These are phyloP conservation scores for Elongisporangium anandrum DNA, from an alignment of 352 stramenopile genomes.

Conservation along the genomic window DNA sequence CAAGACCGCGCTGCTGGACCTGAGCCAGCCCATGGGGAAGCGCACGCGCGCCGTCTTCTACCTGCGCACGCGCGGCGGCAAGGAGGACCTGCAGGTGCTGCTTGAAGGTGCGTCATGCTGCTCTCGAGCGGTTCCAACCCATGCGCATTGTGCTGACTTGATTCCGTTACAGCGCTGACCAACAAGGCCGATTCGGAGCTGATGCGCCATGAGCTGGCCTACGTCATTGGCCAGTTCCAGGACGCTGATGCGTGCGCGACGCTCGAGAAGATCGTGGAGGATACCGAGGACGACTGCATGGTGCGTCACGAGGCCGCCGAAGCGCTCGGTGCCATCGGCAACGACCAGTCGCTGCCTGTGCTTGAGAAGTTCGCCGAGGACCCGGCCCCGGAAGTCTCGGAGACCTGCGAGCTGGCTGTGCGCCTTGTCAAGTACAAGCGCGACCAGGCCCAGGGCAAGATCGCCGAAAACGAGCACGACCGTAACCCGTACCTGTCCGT, in stretches of 20 bases:
- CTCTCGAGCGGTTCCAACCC: not conserved
- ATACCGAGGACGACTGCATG: conserved; percentile 89
- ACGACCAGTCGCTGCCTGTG: conserved; percentile 62
- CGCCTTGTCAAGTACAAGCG: conserved; percentile 91
- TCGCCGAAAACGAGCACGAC: conserved; percentile 63
- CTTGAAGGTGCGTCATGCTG: conserved; percentile 23
- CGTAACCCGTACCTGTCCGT: conserved; percentile 92
- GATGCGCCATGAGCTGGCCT: conserved; percentile 97
- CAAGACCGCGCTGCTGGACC: conserved; percentile 61
- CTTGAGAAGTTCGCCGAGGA: conserved; percentile 86
- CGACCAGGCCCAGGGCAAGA: conserved; percentile 40
- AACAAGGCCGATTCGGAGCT: conserved; percentile 91
- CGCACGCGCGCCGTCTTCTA: conserved; percentile 92
- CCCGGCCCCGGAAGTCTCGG: conserved; percentile 86
- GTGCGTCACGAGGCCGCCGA: conserved; percentile 94
- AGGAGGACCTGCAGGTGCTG: conserved; percentile 76
- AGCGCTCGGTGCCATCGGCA: conserved; percentile 95
- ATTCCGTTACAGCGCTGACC: conserved; percentile 41
- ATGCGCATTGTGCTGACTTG: not conserved
- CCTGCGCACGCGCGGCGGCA: conserved; percentile 74
- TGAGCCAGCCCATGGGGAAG: conserved; percentile 82
- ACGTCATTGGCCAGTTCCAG: conserved; percentile 98
- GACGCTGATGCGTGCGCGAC: conserved; percentile 76
- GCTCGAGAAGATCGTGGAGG: conserved; percentile 72
- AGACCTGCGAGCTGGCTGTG: conserved; percentile 94